Percentiles rank a stretch among this genome's conserved stretches.
phyloP scores from a whole-genome alignment of 345 rosid species.

The Noccaea caerulescens region DNA sequence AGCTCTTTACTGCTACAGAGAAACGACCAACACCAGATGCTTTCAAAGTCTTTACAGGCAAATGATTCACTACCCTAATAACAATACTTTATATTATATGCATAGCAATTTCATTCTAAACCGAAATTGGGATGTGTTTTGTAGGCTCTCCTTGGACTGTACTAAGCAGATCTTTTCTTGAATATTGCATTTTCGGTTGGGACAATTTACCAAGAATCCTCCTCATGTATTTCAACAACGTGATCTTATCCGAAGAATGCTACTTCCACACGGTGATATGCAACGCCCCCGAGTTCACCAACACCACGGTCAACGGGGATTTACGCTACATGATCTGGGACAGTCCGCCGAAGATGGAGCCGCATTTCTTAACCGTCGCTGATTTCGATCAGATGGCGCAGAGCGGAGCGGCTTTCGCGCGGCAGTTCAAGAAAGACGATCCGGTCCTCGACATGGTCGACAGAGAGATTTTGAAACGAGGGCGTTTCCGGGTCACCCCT shows the following conservation, averaged over 20 bases:
- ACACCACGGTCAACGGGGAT: slow-evolving; percentile 82
- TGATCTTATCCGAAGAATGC: slow-evolving; percentile 78
- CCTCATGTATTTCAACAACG: slow-evolving; percentile 94
- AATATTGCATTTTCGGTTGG: slow-evolving; percentile 94
- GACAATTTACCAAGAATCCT: slow-evolving; percentile 87
- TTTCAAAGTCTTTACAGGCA: slow-evolving; percentile 92
- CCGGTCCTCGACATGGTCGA: slow-evolving; percentile 78
- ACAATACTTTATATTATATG: not conserved
- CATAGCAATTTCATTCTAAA: slow-evolving; percentile 23
- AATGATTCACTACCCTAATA: slow-evolving; percentile 27
- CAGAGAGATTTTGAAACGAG: slow-evolving; percentile 72
- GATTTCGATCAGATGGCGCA: slow-evolving; percentile 73
- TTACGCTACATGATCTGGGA: slow-evolving; percentile 95
- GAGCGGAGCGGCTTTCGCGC: slow-evolving; percentile 90
- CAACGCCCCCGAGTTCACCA: slow-evolving; percentile 84
- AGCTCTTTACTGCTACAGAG: slow-evolving; percentile 84
- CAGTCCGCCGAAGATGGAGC: slow-evolving; percentile 96
- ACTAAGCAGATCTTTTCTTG: slow-evolving; percentile 81
- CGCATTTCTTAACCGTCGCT: slow-evolving; percentile 64
- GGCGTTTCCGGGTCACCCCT: slow-evolving; percentile 56
- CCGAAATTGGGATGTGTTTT: slow-evolving; percentile 33
- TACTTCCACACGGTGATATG: slow-evolving; percentile 94
- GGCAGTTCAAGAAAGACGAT: slow-evolving; percentile 75
- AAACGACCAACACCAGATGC: slow-evolving; percentile 80
- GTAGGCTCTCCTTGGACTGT: slow-evolving; percentile 92